A percentile compares a stretch with the other conserved stretches of the same genome.
phyloP scores from a whole-genome alignment of 768 basidiomycete species.

The Lanmaoa rubissima region DNA sequence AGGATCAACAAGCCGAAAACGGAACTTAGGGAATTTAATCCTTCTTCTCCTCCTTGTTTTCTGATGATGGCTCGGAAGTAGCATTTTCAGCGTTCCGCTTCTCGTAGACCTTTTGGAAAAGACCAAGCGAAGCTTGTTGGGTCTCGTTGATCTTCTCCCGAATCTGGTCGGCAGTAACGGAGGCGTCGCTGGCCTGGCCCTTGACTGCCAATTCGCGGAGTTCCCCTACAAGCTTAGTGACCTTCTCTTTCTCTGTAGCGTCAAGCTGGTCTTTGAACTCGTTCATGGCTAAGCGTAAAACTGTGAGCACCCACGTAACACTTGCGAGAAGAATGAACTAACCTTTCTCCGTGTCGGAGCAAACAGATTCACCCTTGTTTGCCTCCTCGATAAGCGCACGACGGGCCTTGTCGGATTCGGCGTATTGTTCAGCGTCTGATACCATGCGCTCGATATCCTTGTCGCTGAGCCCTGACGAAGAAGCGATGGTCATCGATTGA shows the following conservation, averaged over 20 bases:
- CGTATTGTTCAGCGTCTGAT: conserved; percentile 87
- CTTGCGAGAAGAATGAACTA: conserved; percentile 17
- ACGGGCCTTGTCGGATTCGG: conserved; percentile 90
- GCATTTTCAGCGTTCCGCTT: conserved; percentile 79
- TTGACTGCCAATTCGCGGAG: conserved; percentile 87
- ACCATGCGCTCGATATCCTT: conserved; percentile 99
- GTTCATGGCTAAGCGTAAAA: conserved; percentile 63
- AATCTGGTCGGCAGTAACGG: conserved; percentile 81
- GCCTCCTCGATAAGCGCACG: conserved; percentile 89
- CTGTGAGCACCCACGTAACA: not conserved
- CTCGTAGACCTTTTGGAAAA: conserved; percentile 98
- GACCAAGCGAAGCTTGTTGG: conserved; percentile 90
- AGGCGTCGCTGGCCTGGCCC: conserved; percentile 83
- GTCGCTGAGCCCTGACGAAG: conserved; percentile 93
- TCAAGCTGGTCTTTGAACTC: conserved; percentile 99
- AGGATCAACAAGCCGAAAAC: not conserved
- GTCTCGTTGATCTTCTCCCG: conserved; percentile 92
- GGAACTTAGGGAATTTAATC: conserved; percentile 46
- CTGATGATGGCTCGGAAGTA: conserved; percentile 41
- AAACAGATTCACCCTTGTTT: conserved; percentile 95
- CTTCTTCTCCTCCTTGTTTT: conserved; percentile 76
- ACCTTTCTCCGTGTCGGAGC: conserved; percentile 95
- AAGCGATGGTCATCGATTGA: conserved; percentile 96
- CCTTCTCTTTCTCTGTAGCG: conserved; percentile 89
- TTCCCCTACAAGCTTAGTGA: conserved; percentile 80